phyloP scores from a whole-genome alignment of 768 basidiomycete species.

The Lentinula sp. region DNA sequence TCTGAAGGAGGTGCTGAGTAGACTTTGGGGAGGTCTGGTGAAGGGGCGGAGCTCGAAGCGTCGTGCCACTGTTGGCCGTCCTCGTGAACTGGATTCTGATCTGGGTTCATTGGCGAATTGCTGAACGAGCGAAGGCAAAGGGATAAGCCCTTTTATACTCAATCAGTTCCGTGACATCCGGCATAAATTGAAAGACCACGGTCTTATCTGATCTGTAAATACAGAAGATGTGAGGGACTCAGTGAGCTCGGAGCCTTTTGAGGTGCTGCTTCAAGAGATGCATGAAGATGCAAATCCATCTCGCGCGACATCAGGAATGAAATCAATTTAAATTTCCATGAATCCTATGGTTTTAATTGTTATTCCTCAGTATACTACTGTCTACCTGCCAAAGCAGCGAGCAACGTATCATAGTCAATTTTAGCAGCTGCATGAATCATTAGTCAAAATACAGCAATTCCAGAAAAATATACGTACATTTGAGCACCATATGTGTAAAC shows the following conservation, averaged over 20 bases:
- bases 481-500: slow-evolving; percentile 67
- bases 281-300: background rate
- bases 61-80: background rate
- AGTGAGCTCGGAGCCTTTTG: no score
- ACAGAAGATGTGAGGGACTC: background rate
- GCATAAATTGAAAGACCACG: background rate
- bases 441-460: background rate
- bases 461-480: slow-evolving; percentile 43
- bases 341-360: background rate
- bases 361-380: slow-evolving; percentile 6
- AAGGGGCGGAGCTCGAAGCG: background rate
- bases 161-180: background rate
- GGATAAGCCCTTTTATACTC: background rate
- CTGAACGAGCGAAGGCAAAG: background rate
- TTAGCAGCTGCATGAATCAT: slow-evolving; percentile 41
- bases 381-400: slow-evolving; percentile 46
- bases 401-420: slow-evolving; percentile 54
- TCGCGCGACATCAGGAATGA: background rate
- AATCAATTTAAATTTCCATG: no score
- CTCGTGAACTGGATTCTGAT: background rate
- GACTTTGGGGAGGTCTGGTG: background rate
- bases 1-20: background rate
- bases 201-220: background rate
- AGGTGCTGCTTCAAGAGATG: no score
- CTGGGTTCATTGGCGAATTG: background rate